These are phyloP conservation scores for Xanthoconium purpureum DNA, from an alignment of 768 basidiomycete species.

Conservation along the genomic window DNA sequence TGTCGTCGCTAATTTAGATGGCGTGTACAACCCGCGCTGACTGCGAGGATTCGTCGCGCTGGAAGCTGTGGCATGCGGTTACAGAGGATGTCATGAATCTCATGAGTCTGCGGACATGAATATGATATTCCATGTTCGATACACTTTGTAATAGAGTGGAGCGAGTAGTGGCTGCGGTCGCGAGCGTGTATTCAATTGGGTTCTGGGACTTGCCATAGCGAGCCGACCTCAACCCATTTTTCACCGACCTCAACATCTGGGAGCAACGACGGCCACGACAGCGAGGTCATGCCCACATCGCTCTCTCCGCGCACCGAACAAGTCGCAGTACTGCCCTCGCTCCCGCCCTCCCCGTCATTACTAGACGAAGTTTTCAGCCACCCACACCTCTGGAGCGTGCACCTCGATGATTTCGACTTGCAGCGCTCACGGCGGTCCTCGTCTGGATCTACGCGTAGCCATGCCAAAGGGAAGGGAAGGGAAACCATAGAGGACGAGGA, in stretches of 20 bases:
- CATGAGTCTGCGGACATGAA: no score
- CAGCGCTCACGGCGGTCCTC: slow-evolving; percentile 20
- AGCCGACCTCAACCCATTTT: slow-evolving; percentile 17
- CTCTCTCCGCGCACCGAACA: slow-evolving; percentile 9
- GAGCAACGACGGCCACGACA: slow-evolving; percentile 14
- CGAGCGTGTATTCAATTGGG: slow-evolving; percentile 33
- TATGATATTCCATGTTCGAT: no score
- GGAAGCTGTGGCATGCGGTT: no score
- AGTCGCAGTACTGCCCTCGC: slow-evolving; percentile 26
- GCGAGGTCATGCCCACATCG: slow-evolving; percentile 18
- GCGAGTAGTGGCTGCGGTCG: slow-evolving; percentile 1
- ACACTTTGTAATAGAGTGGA: no score
- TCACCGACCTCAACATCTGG: not conserved
- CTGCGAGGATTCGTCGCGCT: no score
- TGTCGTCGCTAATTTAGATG: no score
- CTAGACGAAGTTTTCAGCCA: slow-evolving; percentile 47
- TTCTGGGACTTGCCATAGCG: slow-evolving; percentile 2
- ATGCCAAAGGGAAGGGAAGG: slow-evolving; percentile 34
- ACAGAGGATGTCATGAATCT: no score
- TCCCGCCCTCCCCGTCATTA: slow-evolving; percentile 36
- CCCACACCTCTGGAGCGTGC: slow-evolving; percentile 34
- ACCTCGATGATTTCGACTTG: slow-evolving; percentile 21
- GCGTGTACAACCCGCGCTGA: no score
- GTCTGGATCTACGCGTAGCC: slow-evolving; percentile 4
- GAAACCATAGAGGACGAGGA: slow-evolving; percentile 16